Base-by-base conservation (phyloP, 768 basidiomycete genomes). In the Paxillus involutus region DNA sequence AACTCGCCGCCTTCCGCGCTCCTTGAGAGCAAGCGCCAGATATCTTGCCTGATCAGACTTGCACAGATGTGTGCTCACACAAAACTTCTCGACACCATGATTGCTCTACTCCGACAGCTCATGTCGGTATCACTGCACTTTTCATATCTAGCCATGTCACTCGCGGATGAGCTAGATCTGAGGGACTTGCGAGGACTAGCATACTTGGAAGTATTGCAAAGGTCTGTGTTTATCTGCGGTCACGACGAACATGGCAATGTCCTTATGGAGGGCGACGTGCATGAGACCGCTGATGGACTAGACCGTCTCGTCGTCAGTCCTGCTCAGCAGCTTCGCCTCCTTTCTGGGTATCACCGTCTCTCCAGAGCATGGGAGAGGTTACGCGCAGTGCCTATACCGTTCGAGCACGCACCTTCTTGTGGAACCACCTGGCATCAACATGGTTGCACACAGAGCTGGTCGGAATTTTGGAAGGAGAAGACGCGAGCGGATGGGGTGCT, bases 391-490 rank as follows among this genome's bases (percentile, higher is more conserved):
- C 85, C 86, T 6, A 78, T 83, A 30, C 64, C 68, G n/a, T 87
- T 89, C 57, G 83, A 84, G 30, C 88, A 90, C 60, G 78, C 83
- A 2, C 66, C 79, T 8, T 71, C 80, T 4, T 89, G 88, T 59
- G 80, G 78, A 40, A 79, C 84, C 14, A 84, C 82, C 10, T 89
- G 86, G 85, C 84, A 87, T 62, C 85, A 86, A 60, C 83, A 85
- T 52, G 80, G 82, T 17, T 90, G 88, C 59, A 80, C 77, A 21
- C 86, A 87, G 66, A 82, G 82, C 51, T 90, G 88, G 87, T 64
- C 81, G 11, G 88, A 89, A 49, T 90, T 89, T 64, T 90, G 88
- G 88, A 86, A 85, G 68, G 87, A 89, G 59, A 87, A 85, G 68
- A 82, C 84, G 26, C 77, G 77, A 61, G 75, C 80, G 43, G 88